Percentiles rank a stretch among this genome's conserved stretches.
These are phyloP conservation scores for Nigrospora osmanthi DNA, from an alignment of 2,329 filamentous ascomycete species.

Conservation along the genomic window DNA sequence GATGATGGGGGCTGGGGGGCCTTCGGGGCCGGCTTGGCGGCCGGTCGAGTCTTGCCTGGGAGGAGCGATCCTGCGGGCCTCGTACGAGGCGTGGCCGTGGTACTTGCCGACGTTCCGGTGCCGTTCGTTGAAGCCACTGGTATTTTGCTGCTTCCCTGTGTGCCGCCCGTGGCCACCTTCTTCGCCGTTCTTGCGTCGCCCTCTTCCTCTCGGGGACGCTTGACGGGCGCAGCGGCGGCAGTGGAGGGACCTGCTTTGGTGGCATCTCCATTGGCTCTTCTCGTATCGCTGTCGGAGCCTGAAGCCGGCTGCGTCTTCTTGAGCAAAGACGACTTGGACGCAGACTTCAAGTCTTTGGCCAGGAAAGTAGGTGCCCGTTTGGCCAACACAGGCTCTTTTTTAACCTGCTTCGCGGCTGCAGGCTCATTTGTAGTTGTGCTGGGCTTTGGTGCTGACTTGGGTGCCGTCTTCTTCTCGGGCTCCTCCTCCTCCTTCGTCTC, in stretches of 20 bases:
- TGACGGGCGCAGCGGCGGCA: not conserved
- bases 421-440: not conserved
- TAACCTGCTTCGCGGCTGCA: not conserved
- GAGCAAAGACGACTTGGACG: conserved; percentile 3
- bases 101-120: conserved; percentile 17
- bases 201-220: conserved; percentile 7
- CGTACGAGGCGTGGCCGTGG: conserved; percentile 10
- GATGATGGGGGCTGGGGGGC: conserved; percentile 25
- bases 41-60: conserved; percentile 39
- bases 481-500: conserved; percentile 13
- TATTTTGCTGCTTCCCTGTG: not conserved
- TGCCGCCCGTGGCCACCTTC: conserved; percentile 11
- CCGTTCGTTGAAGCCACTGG: conserved; percentile 8
- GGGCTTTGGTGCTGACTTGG: conserved; percentile 3
- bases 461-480: conserved; percentile 7
- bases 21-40: conserved; percentile 33
- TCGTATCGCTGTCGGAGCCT: not conserved
- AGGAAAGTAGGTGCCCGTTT: conserved; percentile 2
- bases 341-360: conserved; percentile 4
- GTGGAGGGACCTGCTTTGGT: not conserved
- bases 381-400: not conserved
- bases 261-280: not conserved
- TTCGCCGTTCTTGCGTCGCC: conserved; percentile 5
- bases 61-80: conserved; percentile 26
- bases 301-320: conserved; percentile 1